Percentiles rank a stretch among this genome's conserved stretches.
phyloP scores from a whole-genome alignment of 2,329 filamentous ascomycete species.

The Capronia americana region DNA sequence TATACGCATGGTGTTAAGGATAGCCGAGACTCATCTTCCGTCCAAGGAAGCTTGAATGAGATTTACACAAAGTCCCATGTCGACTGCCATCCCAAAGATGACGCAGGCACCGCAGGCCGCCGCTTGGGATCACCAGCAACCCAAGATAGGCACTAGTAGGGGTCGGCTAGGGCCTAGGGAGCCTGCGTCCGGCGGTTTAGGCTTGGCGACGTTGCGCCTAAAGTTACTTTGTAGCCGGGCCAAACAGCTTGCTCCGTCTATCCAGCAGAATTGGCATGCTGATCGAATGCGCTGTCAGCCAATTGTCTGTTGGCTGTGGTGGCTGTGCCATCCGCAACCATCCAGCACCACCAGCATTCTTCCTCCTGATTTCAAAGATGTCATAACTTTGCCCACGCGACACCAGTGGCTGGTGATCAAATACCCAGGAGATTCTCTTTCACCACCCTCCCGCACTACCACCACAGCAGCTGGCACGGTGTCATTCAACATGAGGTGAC shows the following conservation, averaged over 20 bases:
- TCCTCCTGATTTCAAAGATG: conserved; percentile 1
- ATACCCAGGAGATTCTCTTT: conserved; percentile 5
- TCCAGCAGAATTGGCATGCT: not conserved
- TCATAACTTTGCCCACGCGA: conserved; percentile 21
- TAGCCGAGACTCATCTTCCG: not conserved
- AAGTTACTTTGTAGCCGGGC: not conserved
- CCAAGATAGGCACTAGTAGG: conserved; percentile 3
- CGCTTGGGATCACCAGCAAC: not conserved
- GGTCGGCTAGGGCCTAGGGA: not conserved
- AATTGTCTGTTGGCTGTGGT: conserved; percentile 6
- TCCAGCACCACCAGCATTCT: conserved; percentile 12
- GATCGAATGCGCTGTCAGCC: conserved; percentile 1
- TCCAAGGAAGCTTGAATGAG: not conserved
- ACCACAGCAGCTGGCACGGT: not conserved
- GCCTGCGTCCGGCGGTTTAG: not conserved
- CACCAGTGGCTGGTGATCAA: conserved; percentile 13
- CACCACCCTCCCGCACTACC: not conserved
- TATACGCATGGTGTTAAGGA: conserved; percentile 18
- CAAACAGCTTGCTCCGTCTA: not conserved
- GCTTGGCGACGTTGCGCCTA: not conserved
- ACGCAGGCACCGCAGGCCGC: conserved; percentile 17
- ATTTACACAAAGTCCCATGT: not conserved
- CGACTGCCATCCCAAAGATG: conserved; percentile 1
- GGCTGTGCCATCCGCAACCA: conserved; percentile 16
- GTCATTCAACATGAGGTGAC: conserved; percentile 23